phyloP scores from a whole-genome alignment of 352 stramenopile species.

The Globisporangium perplexum region DNA sequence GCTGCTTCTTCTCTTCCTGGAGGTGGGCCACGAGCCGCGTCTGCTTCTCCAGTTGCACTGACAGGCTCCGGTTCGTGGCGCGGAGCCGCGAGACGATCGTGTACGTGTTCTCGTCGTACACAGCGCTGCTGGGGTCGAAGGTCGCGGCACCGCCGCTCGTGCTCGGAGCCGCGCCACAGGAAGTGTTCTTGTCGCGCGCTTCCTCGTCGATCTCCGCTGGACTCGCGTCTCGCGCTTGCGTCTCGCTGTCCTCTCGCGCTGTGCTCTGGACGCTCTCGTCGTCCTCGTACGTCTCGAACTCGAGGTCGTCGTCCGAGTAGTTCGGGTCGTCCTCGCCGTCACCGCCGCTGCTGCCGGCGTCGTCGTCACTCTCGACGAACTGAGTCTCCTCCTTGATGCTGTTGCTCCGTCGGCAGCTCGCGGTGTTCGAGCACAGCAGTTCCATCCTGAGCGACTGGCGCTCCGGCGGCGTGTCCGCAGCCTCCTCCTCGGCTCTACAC shows the following conservation, averaged over 20 bases:
- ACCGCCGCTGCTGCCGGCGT: not conserved
- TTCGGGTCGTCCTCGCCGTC: constrained; percentile 13
- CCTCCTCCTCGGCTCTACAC: too few species aligned
- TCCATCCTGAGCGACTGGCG: not conserved
- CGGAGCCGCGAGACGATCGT: constrained; percentile 41
- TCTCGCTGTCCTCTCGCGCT: not conserved
- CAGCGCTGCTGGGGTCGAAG: not conserved
- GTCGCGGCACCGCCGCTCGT: not conserved
- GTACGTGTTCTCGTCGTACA: constrained; percentile 58
- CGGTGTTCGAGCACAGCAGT: constrained; percentile 2
- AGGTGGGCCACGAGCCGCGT: constrained; percentile 34
- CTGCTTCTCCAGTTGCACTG: constrained; percentile 42
- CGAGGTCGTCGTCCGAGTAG: constrained; percentile 29
- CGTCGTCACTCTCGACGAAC: not conserved
- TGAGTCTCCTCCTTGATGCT: constrained; percentile 3
- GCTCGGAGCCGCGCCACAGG: not conserved
- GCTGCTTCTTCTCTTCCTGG: constrained; percentile 47
- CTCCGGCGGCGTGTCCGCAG: too few species aligned
- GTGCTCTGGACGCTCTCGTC: too few species aligned
- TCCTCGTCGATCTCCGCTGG: not conserved
- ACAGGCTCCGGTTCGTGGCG: constrained; percentile 39
- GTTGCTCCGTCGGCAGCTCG: constrained; percentile 2
- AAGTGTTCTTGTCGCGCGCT: not conserved
- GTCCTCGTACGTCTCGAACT: constrained; percentile 30
- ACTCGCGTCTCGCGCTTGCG: not conserved